Evolutionary conservation across 352 stramenopile species (phyloP).

Genomic region (Plasmopara muralis): DNA sequence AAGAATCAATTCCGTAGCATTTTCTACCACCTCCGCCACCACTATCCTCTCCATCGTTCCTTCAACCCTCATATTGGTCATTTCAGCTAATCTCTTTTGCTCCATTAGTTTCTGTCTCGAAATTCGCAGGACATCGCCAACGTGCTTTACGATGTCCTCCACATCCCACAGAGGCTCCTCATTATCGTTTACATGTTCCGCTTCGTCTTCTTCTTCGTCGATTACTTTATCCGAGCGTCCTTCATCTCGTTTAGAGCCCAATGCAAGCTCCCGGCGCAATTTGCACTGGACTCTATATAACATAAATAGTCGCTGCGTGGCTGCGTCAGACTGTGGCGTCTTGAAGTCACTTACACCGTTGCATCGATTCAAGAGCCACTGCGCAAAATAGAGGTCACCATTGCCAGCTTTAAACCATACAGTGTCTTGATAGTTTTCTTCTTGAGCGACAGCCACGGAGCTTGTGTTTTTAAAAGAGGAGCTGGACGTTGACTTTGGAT

Average conservation of each 20-base stretch:
- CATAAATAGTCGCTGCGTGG: slow-evolving; percentile 27
- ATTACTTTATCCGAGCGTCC: slow-evolving; percentile 8
- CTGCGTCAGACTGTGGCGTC: slow-evolving; percentile 22
- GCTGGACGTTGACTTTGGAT: slow-evolving; percentile 3
- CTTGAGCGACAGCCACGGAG: neutral
- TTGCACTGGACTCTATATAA: slow-evolving; percentile 43
- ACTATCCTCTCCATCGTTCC: slow-evolving; percentile 33
- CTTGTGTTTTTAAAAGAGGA: neutral
- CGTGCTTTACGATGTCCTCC: slow-evolving; percentile 32
- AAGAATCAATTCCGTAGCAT: slow-evolving; percentile 59
- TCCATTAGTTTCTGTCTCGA: slow-evolving; percentile 25
- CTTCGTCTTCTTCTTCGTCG: slow-evolving; percentile 11
- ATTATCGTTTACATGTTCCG: slow-evolving; percentile 1
- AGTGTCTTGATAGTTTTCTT: slow-evolving; percentile 29
- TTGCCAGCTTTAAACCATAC: slow-evolving; percentile 41
- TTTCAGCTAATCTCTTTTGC: slow-evolving; percentile 18
- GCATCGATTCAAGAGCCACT: slow-evolving; percentile 58
- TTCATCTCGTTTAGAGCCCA: slow-evolving; percentile 13
- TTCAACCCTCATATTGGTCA: slow-evolving; percentile 17
- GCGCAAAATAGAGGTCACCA: slow-evolving; percentile 37
- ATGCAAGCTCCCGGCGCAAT: slow-evolving; percentile 37
- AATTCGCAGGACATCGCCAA: slow-evolving; percentile 21
- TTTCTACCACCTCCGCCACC: slow-evolving; percentile 51
- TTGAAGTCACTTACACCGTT: slow-evolving; percentile 31
- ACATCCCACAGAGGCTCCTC: slow-evolving; percentile 22